Percentiles rank a stretch among this genome's conserved stretches.
Conservation (phyloP, 495 filamentous ascomycete genomes). For the Lophiotrema nucula region DNA sequence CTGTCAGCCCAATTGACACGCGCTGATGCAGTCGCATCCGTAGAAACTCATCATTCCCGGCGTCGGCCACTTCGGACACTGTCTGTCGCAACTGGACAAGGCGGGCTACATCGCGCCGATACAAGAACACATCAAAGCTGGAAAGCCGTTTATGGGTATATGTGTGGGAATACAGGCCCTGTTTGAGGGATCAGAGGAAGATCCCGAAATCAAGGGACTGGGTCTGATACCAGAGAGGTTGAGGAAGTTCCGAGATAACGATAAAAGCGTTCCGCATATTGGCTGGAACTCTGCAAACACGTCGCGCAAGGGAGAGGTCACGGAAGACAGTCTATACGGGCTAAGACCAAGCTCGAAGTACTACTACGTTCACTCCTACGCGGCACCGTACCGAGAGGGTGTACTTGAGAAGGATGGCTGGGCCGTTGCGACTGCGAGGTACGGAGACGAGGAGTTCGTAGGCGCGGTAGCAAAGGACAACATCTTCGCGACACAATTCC, state of each 20-base stretch:
- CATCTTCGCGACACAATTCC: constrained; percentile 90
- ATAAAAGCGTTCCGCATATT: constrained; percentile 94
- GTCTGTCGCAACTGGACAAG: constrained; percentile 73
- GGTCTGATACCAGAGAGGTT: constrained; percentile 70
- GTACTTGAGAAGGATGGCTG: constrained; percentile 76
- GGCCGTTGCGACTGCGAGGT: constrained; percentile 82
- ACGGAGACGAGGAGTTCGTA: constrained; percentile 87
- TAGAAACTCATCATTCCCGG: constrained; percentile 91
- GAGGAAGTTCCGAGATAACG: constrained; percentile 68
- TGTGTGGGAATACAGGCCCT: constrained; percentile 92
- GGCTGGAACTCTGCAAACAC: constrained; percentile 90
- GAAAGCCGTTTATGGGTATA: constrained; percentile 97
- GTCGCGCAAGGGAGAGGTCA: constrained; percentile 45
- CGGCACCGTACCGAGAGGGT: constrained; percentile 69
- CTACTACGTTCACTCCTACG: constrained; percentile 97
- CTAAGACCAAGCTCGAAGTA: constrained; percentile 81
- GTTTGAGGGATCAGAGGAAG: constrained; percentile 81
- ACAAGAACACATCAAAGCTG: constrained; percentile 72
- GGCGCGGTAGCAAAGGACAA: constrained; percentile 83
- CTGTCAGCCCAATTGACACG: constrained; percentile 12
- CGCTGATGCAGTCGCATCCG: constrained; percentile 12
- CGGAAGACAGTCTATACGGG: constrained; percentile 64
- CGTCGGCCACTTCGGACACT: constrained; percentile 97
- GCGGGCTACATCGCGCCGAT: constrained; percentile 82
- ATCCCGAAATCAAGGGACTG: constrained; percentile 66